Evolutionary conservation across 495 filamentous ascomycete species (phyloP), one percentile per base, ranked within the genome.

Genomic region (Talaromyces trachyspermus): DNA sequence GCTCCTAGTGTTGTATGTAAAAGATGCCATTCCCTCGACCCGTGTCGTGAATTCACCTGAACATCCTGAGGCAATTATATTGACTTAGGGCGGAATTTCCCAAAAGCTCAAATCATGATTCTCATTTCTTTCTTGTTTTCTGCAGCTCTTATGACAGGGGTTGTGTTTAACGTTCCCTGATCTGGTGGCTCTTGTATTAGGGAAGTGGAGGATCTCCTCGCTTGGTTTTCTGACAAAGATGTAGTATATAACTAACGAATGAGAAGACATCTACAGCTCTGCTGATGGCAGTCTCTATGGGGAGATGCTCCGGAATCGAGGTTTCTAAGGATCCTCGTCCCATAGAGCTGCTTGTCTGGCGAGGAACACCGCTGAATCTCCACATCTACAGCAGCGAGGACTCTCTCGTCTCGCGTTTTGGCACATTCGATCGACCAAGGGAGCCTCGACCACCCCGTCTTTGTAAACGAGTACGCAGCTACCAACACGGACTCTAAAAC

Each of bases 231-330:
- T 11, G 36, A 18, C 30, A 29, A 46, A 8, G 35, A 27, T 59
- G 40, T 59, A 4, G 40, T 43, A 8, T 20, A 15, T n/a, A 2
- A 45, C 49, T 42, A 53, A 48, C 12, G 59, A 15, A 32, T 22
- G 2, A 4, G 18, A 82, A 77, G 81, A 85, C 58, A 84, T 85
- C 68, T 81, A 85, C 60, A 78, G 85, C 59, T 85, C 79, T 22
- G 84, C 83, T 7, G 85, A 88, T 56, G 85, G 85, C 5, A 85
- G 85, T 12, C 76, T 88, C 36, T 87, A 89, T 54, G 84, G 81
- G 23, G 83, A 89, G 55, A 60, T 89, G 12, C 80, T 89, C 19
- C 69, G 69, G 22, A 89, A 89, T 60, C 77, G 84, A 42, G 85
- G 83, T 11, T 88, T 89, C 46, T 78, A 83, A 56, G 78, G 77